Evolutionary conservation across 169 alveolate species (phyloP), one percentile per base, ranked within the genome.

Genomic region (Perkinsus chesapeaki): DNA sequence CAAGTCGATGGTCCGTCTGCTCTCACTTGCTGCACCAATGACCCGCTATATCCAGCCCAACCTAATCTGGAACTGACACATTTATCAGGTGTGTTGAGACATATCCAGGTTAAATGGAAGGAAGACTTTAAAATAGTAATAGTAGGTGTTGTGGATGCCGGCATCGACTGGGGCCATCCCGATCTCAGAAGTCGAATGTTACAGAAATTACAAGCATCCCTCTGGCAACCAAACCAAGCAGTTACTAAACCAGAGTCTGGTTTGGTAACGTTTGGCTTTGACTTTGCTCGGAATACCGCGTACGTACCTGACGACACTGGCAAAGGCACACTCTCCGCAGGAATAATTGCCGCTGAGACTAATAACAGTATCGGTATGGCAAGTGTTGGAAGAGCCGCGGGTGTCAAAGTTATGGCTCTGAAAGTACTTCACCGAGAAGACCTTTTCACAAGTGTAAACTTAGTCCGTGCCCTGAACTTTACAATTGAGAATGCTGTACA

Each of bases 261-360:
- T n/a, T n/a, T n/a, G n/a, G n/a, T n/a, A n/a, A n/a, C n/a, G n/a
- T 92, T 92, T 47, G 95, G 95, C 48, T 94, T 92, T 20, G 94
- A 94, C 39, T 94, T 94, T 73, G 93, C 93, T 23, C 90, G 91
- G 91, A 94, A 94, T 37, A 94, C 48, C 39, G 94, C 94, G 82
- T 39, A 93, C 27, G 94, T 94, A 0, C 91, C 92, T 5, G 95
- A 94, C 91, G 95, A 90, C 39, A 93, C 92, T 48, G 95, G 95
- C 92, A 94, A 94, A n/a, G 95, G 95, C n/a, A 94, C 95, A 5
- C 95, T 92, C 39, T 94, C 95, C 91, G 95, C 95, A 31, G 95
- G 95, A 39, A 94, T 94, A 0, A 92, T 92, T 20, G 95, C 95
- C 48, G 96, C 96, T 39, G 91, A 91, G 39, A 94, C 94, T 31